Evolutionary conservation across 176 grass and related monocot species (phyloP).

Genomic region (Oryza longistaminata): DNA sequence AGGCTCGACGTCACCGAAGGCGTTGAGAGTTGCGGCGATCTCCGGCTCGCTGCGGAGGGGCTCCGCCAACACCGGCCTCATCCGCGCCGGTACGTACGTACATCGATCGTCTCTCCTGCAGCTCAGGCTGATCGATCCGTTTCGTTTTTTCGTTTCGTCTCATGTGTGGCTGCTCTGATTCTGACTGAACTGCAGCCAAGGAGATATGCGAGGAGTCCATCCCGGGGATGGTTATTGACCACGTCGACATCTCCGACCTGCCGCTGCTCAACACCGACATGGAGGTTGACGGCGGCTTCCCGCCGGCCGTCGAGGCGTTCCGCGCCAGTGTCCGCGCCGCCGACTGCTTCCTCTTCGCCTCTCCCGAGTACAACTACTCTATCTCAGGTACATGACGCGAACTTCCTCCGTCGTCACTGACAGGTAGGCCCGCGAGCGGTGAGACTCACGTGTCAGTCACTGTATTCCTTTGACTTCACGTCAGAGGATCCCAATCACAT

Average conservation of each 20-base stretch:
- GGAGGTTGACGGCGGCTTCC: conserved; percentile 57
- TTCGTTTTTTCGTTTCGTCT: not conserved
- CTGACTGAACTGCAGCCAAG: conserved; percentile 52
- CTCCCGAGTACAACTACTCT: conserved; percentile 97
- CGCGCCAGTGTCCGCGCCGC: conserved; percentile 52
- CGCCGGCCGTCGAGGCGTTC: conserved; percentile 66
- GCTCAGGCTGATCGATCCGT: not conserved
- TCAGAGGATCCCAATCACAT: too few relatives aligned
- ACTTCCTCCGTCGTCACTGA: too few relatives aligned
- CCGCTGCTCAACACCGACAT: conserved; percentile 92
- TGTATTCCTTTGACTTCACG: too few relatives aligned
- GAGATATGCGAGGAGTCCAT: conserved; percentile 69
- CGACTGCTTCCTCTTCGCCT: conserved; percentile 79
- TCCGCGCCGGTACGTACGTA: conserved; percentile 54
- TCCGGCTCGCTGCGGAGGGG: conserved; percentile 63
- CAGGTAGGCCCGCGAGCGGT: too few relatives aligned
- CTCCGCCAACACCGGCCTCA: conserved; percentile 62
- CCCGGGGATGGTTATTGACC: conserved; percentile 54
- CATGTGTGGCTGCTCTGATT: not conserved
- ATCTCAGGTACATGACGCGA: conserved; percentile 74
- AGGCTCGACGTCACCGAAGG: not conserved
- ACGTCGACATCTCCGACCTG: conserved; percentile 65
- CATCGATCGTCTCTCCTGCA: not conserved
- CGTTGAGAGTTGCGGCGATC: conserved; percentile 51
- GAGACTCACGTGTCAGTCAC: too few relatives aligned